Conservation (phyloP, 129 eudicot species). For the Heracleum sosnowskyi region DNA sequence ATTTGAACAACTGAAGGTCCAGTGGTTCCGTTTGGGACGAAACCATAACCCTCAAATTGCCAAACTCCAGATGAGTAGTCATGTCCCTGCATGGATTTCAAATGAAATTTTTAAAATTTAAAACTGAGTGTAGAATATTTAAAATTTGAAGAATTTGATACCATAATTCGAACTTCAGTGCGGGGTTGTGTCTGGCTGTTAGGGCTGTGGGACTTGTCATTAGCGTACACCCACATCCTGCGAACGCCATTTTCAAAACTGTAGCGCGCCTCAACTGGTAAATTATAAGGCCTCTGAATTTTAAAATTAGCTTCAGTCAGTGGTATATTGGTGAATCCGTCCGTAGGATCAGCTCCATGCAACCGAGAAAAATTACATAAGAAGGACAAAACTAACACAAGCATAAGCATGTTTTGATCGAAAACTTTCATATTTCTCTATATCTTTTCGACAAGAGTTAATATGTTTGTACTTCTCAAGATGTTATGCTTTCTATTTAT, state of each 20-base stretch:
- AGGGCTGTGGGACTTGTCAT: slow-evolving; percentile 25
- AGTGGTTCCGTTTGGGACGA: slow-evolving; percentile 41
- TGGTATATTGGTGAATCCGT: slow-evolving; percentile 23
- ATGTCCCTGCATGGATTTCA: slow-evolving; percentile 24
- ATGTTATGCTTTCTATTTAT: neutral
- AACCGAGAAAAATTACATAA: neutral
- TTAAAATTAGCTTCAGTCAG: slow-evolving; percentile 19
- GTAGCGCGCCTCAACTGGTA: slow-evolving; percentile 25
- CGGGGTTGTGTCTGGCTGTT: slow-evolving; percentile 34
- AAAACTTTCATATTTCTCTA: slow-evolving; percentile 4
- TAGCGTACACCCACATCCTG: slow-evolving; percentile 31
- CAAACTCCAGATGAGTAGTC: slow-evolving; percentile 41
- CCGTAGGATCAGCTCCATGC: slow-evolving; percentile 26
- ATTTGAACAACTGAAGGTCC: slow-evolving; percentile 38
- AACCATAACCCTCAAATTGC: slow-evolving; percentile 39
- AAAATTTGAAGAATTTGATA: neutral
- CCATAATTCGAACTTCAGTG: slow-evolving; percentile 26
- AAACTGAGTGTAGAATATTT: too few relatives aligned
- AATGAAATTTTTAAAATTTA: neutral
- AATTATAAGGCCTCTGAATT: slow-evolving; percentile 27
- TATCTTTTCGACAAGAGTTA: neutral
- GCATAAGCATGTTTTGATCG: neutral
- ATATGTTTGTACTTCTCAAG: neutral
- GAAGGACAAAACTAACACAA: neutral
- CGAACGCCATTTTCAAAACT: slow-evolving; percentile 26